A percentile compares a stretch with the other conserved stretches of the same genome.
Conservation (phyloP, 2,329 filamentous ascomycete genomes). For the Penicillium expansum region DNA sequence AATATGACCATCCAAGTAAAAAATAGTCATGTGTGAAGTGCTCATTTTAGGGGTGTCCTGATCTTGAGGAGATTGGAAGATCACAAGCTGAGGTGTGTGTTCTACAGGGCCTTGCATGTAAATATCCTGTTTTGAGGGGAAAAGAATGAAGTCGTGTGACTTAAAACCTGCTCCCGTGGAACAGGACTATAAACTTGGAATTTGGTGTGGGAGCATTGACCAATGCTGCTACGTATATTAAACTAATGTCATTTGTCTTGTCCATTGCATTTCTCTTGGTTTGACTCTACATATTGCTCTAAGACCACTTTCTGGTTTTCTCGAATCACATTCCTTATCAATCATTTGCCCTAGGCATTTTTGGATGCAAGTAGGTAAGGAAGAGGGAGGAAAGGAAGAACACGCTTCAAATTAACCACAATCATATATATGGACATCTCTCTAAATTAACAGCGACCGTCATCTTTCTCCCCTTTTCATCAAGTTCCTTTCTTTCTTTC, state of each 20-base stretch:
- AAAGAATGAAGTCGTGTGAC: not conserved
- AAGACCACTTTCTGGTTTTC: not conserved
- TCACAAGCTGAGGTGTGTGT: not conserved
- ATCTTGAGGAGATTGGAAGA: not conserved
- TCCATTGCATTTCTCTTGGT: not conserved
- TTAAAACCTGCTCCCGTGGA: not conserved
- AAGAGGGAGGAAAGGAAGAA: not conserved
- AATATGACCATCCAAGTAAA: not conserved
- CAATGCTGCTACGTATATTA: not conserved
- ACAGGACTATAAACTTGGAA: not conserved
- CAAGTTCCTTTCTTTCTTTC: not conserved
- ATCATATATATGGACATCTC: conserved; percentile 8
- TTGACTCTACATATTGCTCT: not conserved
- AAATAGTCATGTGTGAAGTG: too few species aligned
- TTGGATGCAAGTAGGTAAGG: not conserved
- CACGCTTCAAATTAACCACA: conserved; percentile 6
- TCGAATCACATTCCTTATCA: not conserved
- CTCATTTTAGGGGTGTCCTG: not conserved
- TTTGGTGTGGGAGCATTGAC: not conserved
- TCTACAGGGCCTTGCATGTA: not conserved
- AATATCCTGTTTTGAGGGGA: not conserved
- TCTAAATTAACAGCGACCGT: conserved; percentile 1
- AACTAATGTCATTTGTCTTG: not conserved
- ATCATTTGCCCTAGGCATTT: not conserved
- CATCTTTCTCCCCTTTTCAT: conserved; percentile 4